Conservation (phyloP, 352 stramenopile genomes). For the Phytophthora fragariaefolia region DNA sequence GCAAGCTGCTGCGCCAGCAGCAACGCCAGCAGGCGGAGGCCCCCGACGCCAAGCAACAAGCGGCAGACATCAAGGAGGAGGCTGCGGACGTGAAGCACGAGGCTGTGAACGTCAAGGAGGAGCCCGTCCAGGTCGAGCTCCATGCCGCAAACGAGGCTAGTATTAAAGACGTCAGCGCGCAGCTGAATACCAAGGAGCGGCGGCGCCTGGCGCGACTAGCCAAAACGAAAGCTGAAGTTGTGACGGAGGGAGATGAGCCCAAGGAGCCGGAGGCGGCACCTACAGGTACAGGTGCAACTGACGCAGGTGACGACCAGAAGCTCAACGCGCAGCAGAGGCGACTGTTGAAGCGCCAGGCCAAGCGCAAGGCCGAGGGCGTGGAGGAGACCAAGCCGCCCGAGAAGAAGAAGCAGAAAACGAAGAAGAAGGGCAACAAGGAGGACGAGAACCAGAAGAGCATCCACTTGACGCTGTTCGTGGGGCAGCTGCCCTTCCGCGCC, state of each 20-base stretch:
- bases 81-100: constrained; percentile 5
- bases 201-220: constrained; percentile 32
- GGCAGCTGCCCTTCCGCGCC: constrained; percentile 79
- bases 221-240: constrained; percentile 25
- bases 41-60: neutral
- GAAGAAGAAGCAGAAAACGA: constrained; percentile 33
- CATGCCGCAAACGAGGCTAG: no score
- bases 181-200: constrained; percentile 38
- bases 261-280: neutral
- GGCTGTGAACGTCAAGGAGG: neutral
- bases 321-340: constrained; percentile 68
- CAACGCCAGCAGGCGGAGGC: constrained; percentile 32
- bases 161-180: neutral
- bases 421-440: constrained; percentile 48
- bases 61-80: neutral
- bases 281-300: neutral
- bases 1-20: constrained; percentile 72
- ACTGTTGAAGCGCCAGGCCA: constrained; percentile 52
- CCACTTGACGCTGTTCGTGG: constrained; percentile 87
- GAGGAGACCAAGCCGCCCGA: constrained; percentile 15
- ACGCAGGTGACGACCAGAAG: neutral
- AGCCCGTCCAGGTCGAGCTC: no score
- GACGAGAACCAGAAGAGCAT: constrained; percentile 64
- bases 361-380: constrained; percentile 38
- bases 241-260: constrained; percentile 3